Percentiles rank a stretch among this genome's conserved stretches.
Conservation (phyloP, 2,329 filamentous ascomycete species). For the Chaetothyriales sp. region DNA sequence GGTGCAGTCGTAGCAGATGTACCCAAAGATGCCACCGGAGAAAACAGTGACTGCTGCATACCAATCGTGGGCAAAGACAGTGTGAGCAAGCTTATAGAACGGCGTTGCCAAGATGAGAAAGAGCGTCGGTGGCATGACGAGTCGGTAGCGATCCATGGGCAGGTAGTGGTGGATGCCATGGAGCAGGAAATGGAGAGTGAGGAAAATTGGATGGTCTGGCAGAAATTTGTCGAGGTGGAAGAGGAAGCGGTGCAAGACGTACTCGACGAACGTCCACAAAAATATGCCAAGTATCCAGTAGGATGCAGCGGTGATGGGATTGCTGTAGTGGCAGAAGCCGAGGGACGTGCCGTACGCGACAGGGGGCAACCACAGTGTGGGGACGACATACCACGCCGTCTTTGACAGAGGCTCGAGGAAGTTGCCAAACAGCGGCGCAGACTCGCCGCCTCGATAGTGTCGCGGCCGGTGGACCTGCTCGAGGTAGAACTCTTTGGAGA, state of each 20-base stretch:
- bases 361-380: conserved; percentile 69
- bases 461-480: conserved; percentile 90
- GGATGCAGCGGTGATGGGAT: conserved; percentile 33
- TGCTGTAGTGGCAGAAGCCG: conserved; percentile 40
- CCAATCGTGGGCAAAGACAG: conserved; percentile 75
- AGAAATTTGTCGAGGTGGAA: conserved; percentile 91
- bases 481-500: conserved; percentile 91
- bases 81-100: conserved; percentile 84
- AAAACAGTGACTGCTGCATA: conserved; percentile 63
- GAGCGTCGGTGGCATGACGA: conserved; percentile 90
- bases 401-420: conserved; percentile 94
- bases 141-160: conserved; percentile 94
- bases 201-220: conserved; percentile 75
- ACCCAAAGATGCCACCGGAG: conserved; percentile 87
- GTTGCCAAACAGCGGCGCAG: conserved; percentile 90
- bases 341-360: conserved; percentile 59
- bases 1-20: conserved; percentile 90
- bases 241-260: conserved; percentile 72
- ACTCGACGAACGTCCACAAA: conserved; percentile 85
- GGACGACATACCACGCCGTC: conserved; percentile 89
- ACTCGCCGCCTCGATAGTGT: conserved; percentile 87
- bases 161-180: conserved; percentile 97
- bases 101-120: conserved; percentile 73
- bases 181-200: conserved; percentile 82
- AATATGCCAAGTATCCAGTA: conserved; percentile 60